Evolutionary conservation across 2,329 filamentous ascomycete species (phyloP).

Genomic region (Thielaviopsis ethacetica): DNA sequence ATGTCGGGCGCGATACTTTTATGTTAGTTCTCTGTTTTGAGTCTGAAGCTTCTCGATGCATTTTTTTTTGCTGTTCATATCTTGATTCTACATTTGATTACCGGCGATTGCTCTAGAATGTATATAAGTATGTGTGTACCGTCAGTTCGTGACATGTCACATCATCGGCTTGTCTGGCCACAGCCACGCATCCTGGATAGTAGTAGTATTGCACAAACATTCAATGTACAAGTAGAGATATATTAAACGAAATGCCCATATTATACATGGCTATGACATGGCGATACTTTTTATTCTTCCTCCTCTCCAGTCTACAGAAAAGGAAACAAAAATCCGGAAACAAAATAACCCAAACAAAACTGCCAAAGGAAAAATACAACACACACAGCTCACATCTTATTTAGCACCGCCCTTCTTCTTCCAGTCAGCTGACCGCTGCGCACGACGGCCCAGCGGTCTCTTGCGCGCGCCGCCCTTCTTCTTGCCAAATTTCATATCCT

Average conservation of each 20-base stretch:
- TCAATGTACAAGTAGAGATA: too few relatives aligned
- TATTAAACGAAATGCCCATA: too few relatives aligned
- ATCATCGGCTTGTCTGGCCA: too few relatives aligned
- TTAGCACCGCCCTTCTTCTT: constrained; percentile 22
- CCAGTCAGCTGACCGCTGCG: constrained; percentile 27
- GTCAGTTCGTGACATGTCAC: too few relatives aligned
- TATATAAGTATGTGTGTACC: too few relatives aligned
- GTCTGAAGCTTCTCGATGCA: neutral
- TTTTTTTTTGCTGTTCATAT: neutral
- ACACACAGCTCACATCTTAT: neutral
- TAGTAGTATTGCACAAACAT: too few relatives aligned
- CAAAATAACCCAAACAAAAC: neutral
- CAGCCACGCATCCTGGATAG: too few relatives aligned
- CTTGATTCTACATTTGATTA: neutral
- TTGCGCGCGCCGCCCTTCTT: constrained; percentile 28
- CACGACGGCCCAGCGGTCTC: constrained; percentile 23
- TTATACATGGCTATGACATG: too few relatives aligned
- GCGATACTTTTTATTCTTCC: too few relatives aligned
- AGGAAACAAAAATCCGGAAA: neutral
- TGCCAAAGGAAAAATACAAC: neutral
- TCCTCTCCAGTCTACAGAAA: neutral
- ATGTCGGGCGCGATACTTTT: neutral
- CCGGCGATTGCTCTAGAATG: too few relatives aligned
- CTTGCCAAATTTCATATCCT: constrained; percentile 42
- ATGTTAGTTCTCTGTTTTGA: neutral